phyloP scores from a whole-genome alignment of 2,329 filamentous ascomycete species.

The Claviceps sp. region DNA sequence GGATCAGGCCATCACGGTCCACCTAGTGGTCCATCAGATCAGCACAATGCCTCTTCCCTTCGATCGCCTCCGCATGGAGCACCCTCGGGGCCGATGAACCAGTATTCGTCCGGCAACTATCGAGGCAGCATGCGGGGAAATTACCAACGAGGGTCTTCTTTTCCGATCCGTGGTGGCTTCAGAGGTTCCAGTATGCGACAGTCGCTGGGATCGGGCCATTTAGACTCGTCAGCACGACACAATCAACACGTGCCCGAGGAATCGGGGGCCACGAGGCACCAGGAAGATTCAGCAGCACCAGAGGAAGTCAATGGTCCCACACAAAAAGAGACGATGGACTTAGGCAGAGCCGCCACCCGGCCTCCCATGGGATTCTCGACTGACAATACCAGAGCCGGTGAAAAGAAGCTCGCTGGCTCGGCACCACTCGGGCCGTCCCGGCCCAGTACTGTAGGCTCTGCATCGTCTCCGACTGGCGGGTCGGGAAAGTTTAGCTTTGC shows the following conservation, averaged over 20 bases:
- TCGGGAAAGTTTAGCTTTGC: conserved; percentile 81
- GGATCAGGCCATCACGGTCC: conserved; percentile 33
- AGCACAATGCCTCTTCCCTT: conserved; percentile 35
- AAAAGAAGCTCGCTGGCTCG: conserved; percentile 5
- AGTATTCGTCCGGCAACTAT: conserved; percentile 33
- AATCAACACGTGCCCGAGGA: conserved; percentile 7
- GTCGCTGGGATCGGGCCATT: conserved; percentile 51
- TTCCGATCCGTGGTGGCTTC: conserved; percentile 40
- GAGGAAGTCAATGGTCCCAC: background rate
- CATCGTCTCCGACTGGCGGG: conserved; percentile 29
- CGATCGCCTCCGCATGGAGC: conserved; percentile 42
- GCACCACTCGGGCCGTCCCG: background rate
- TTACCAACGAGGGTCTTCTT: conserved; percentile 39
- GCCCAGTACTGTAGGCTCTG: conserved; percentile 27
- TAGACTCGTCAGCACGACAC: conserved; percentile 11
- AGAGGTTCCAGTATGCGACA: conserved; percentile 46
- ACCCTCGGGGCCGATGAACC: conserved; percentile 43
- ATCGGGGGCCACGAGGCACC: conserved; percentile 8
- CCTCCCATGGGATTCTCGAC: background rate
- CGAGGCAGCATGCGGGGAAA: conserved; percentile 18
- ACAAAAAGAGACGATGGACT: background rate
- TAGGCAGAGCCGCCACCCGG: background rate
- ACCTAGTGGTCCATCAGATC: conserved; percentile 37
- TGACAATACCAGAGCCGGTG: background rate
- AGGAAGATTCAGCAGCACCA: conserved; percentile 5